Evolutionary conservation across 768 basidiomycete genomes (phyloP).

Genomic region (Clitopilus passeckerianus): DNA sequence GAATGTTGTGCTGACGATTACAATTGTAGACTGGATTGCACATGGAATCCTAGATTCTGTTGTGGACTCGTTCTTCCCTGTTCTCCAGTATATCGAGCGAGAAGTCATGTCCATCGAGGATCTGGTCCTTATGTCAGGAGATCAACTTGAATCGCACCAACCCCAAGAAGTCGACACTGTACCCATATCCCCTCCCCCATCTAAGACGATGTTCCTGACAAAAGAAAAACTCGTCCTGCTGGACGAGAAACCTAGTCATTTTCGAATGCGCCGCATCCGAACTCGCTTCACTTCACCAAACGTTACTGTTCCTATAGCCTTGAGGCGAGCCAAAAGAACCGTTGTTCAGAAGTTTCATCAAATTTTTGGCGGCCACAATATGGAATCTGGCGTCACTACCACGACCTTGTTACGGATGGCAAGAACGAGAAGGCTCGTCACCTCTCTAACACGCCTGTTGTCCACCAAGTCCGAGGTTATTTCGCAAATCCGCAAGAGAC

Average conservation of each 20-base stretch:
- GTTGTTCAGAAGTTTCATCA: constrained; percentile 18
- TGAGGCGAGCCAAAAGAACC: constrained; percentile 30
- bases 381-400: constrained; percentile 27
- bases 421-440: constrained; percentile 70
- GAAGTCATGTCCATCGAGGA: constrained; percentile 79
- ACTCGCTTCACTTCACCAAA: constrained; percentile 28
- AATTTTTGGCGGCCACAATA: constrained; percentile 9
- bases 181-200: background rate
- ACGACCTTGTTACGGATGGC: constrained; percentile 74
- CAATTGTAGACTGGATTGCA: constrained; percentile 81
- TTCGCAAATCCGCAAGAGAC: constrained; percentile 71
- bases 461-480: constrained; percentile 82
- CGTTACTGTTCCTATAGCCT: constrained; percentile 26
- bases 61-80: constrained; percentile 90
- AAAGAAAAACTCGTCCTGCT: background rate
- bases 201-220: background rate
- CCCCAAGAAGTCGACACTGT: background rate
- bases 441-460: constrained; percentile 69
- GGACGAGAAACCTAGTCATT: too few species aligned
- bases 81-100: constrained; percentile 73
- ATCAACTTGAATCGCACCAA: background rate
- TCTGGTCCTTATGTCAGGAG: constrained; percentile 43
- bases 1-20: constrained; percentile 1
- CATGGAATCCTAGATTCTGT: constrained; percentile 91
- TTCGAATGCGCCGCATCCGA: constrained; percentile 16